phyloP scores from a whole-genome alignment of 169 alveolate species.

The Plasmodium gaboni region DNA sequence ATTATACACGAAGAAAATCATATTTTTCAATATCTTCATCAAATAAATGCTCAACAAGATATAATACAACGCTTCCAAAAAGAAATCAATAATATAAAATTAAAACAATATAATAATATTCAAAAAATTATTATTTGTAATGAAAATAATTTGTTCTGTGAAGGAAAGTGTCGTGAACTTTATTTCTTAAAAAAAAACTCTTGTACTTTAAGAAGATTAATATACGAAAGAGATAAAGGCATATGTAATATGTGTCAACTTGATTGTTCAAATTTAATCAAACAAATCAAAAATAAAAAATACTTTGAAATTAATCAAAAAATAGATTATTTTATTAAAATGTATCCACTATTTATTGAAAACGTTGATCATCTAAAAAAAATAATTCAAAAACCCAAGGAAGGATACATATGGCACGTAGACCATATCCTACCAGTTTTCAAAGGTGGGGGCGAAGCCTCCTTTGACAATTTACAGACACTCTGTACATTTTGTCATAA shows the following conservation, averaged over 20 bases:
- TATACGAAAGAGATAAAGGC: constrained; percentile 69
- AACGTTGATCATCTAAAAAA: constrained; percentile 30
- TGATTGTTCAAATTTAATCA: constrained; percentile 44
- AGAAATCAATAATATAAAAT: constrained; percentile 18
- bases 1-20: constrained; percentile 14
- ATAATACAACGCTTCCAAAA: constrained; percentile 8
- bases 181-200: constrained; percentile 67
- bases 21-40: constrained; percentile 13
- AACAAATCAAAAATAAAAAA: constrained; percentile 35
- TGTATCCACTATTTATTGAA: constrained; percentile 58
- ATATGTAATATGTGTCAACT: constrained; percentile 41
- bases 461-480: constrained; percentile 55
- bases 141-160: constrained; percentile 57
- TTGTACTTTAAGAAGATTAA: constrained; percentile 48
- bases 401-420: constrained; percentile 56
- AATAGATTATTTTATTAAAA: constrained; percentile 51
- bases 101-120: constrained; percentile 17
- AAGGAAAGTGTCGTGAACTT: constrained; percentile 26
- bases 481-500: constrained; percentile 66
- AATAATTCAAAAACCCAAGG: constrained; percentile 35
- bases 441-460: constrained; percentile 65
- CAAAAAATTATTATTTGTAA: constrained; percentile 48
- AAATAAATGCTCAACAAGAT: constrained; percentile 13
- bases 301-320: constrained; percentile 38
- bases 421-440: constrained; percentile 53